Evolutionary conservation across 371 early-diverging fungal species (phyloP), one percentile per base, ranked within the genome.

Genomic region (Apophysomyces ossiformis): DNA sequence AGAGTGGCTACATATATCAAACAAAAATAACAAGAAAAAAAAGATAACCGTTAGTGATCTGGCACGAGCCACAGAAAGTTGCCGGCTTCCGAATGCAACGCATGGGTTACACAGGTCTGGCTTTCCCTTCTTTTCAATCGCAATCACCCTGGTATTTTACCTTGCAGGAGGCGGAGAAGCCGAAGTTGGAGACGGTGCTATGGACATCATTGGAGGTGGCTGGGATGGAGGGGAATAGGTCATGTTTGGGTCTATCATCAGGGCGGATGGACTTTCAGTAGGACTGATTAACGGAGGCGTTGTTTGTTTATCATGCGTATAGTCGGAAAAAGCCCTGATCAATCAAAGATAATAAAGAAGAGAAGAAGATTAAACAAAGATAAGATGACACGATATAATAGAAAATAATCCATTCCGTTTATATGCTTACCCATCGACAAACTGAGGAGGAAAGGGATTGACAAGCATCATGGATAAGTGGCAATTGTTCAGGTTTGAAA

Each of bases 101-200:
- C 64, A 63, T 63, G 64, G 64, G 64, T 63, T 63, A 63, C 64
- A 63, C 64, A 50, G 50, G 21, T 50, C 50, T 11, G 41, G 21
- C n/a, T 50, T 50, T 26, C 50, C 50, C 21, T 50, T n/a, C 50
- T 50, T 50, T 41, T 26, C 26, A 26, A 26, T 26, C 26, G 26
- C 50, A 15, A 15, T 18, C 58, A 43, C 44, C 21, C 16, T 61
- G 16, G 13, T 45, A 41, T 38, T 26, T 61, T 64, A 64, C 64
- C 58, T 64, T 11, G 47, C 9, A 1, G 39, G 38, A 15, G 64
- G 58, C 35, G 64, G 64, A n/a, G 58, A 64, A 16, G 58, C 58
- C 32, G 44, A 44, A 5, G 64, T 44, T 13, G 64, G 64, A 35
- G 64, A 64, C 9, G 64, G 64, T 6, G 44, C 44, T 44, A 64